These are phyloP conservation scores for Prunus padus DNA, from an alignment of 306 rosid genomes.

Conservation along the genomic window DNA sequence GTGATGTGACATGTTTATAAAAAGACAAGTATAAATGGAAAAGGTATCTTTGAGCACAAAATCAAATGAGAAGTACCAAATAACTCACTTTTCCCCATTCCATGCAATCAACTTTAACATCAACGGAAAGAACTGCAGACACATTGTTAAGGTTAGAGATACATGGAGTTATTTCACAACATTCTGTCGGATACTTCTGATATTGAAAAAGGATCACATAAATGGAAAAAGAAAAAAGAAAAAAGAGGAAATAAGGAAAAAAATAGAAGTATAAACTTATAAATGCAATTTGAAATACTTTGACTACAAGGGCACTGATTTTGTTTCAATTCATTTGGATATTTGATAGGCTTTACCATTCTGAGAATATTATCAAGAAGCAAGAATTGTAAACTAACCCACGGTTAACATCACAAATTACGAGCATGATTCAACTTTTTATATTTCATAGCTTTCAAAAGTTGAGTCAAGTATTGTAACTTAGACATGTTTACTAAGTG, in stretches of 20 bases:
- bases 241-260: background rate
- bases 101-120: conserved; percentile 88
- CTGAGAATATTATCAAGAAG: background rate
- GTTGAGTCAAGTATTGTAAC: background rate
- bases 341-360: background rate
- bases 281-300: background rate
- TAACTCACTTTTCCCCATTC: conserved; percentile 81
- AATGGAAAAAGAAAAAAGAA: background rate
- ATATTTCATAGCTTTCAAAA: background rate
- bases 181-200: background rate
- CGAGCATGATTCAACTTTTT: background rate
- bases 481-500: background rate
- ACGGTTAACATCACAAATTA: background rate
- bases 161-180: background rate
- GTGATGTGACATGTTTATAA: background rate
- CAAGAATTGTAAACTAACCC: background rate
- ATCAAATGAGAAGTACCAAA: conserved; percentile 17
- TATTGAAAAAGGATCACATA: background rate
- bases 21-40: background rate
- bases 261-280: background rate
- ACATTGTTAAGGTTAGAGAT: conserved; percentile 29
- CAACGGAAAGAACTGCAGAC: conserved; percentile 89
- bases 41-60: conserved; percentile 10
- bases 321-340: background rate
- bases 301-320: background rate